Conservation (phyloP, 208 protist genomes). For the Trypanosoma conorhini region DNA sequence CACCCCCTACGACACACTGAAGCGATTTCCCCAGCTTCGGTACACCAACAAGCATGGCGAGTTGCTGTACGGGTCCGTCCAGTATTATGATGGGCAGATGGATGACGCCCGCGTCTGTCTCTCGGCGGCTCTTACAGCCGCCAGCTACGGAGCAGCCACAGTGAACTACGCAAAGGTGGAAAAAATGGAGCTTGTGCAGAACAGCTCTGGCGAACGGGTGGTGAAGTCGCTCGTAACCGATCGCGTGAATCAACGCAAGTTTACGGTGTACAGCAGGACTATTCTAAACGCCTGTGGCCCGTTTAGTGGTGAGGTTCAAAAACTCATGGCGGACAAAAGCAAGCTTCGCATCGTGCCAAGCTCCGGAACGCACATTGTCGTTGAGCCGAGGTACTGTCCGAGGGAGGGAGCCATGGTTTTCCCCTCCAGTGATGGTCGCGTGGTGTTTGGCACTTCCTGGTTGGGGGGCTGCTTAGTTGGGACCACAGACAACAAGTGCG, state of each 20-base stretch:
- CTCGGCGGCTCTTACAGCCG: conserved; percentile 92
- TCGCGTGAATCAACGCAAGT: conserved; percentile 56
- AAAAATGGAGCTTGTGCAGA: conserved; percentile 53
- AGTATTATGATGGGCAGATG: conserved; percentile 96
- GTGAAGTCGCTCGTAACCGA: conserved; percentile 84
- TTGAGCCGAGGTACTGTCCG: conserved; percentile 83
- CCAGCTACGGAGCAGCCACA: conserved; percentile 88
- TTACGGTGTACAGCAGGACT: conserved; percentile 80
- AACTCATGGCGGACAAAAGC: conserved; percentile 58
- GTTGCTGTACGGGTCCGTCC: conserved; percentile 85
- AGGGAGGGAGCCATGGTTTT: conserved; percentile 82
- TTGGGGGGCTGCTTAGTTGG: conserved; percentile 93
- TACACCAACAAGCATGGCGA: conserved; percentile 52
- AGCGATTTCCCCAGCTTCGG: conserved; percentile 73
- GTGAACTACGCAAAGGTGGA: conserved; percentile 92
- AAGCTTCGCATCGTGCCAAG: conserved; percentile 66
- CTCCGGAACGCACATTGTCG: conserved; percentile 84
- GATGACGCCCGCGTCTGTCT: conserved; percentile 97
- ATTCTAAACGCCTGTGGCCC: conserved; percentile 93
- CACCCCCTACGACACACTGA: conserved; percentile 70
- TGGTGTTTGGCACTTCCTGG: conserved; percentile 94
- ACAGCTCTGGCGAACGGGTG: conserved; percentile 46
- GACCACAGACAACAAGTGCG: conserved; percentile 89
- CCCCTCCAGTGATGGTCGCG: conserved; percentile 92
- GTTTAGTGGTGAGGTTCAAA: conserved; percentile 82